phyloP scores from a whole-genome alignment of 2,329 filamentous ascomycete genomes.

The Ophiognomonia clavigignenti-juglandacearum region DNA sequence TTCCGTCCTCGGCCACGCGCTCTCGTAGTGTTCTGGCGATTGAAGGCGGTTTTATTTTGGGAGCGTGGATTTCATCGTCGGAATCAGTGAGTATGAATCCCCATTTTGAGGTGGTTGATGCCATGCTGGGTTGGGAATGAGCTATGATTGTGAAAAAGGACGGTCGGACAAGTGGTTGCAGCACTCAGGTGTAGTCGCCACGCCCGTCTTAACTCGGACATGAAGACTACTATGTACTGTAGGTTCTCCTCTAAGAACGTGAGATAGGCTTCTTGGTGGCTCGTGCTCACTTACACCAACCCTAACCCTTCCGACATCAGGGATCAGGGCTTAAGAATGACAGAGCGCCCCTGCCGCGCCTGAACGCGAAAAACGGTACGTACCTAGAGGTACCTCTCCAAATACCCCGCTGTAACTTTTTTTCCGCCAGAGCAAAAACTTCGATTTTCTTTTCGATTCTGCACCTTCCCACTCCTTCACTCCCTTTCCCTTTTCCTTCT shows the following conservation, averaged over 20 bases:
- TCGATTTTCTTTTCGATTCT: neutral
- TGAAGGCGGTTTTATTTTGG: neutral
- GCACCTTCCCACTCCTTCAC: neutral
- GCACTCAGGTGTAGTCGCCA: slow-evolving; percentile 1
- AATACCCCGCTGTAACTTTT: too few species aligned
- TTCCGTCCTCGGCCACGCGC: slow-evolving; percentile 12
- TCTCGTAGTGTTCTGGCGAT: neutral
- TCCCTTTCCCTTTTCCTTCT: neutral
- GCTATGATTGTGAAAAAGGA: neutral
- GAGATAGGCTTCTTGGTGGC: too few species aligned
- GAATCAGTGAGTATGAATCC: neutral
- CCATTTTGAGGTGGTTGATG: neutral
- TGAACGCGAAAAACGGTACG: too few species aligned
- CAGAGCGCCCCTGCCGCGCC: too few species aligned
- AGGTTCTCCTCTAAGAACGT: too few species aligned
- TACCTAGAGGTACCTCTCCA: too few species aligned
- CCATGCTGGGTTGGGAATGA: neutral
- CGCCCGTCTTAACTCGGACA: too few species aligned
- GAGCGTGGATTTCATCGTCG: neutral
- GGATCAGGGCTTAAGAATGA: too few species aligned
- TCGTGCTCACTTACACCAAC: slow-evolving; percentile 1
- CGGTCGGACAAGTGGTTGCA: neutral
- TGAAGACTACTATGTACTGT: too few species aligned
- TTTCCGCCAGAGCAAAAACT: slow-evolving; percentile 3
- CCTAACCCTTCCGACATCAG: too few species aligned